Evolutionary conservation across 176 grass and related monocot genomes (phyloP).

Genomic region (Juncus effusus): DNA sequence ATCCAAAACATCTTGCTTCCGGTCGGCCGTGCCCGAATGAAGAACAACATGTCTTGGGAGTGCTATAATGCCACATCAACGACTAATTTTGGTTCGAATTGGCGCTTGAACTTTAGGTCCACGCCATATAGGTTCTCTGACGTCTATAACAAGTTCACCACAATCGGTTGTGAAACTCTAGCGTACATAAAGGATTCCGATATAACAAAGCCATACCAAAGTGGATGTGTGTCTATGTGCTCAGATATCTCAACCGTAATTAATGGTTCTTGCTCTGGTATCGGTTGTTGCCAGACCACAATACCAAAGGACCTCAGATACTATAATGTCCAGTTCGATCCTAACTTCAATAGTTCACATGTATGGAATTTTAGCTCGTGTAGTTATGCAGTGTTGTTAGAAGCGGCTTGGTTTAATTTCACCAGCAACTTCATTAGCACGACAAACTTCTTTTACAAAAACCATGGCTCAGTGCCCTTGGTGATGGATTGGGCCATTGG

Average conservation of each 20-base stretch:
- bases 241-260: neutral
- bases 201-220: no score
- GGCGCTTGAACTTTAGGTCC: neutral
- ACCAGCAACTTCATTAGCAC: neutral
- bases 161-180: no score
- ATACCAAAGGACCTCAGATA: no score
- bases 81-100: neutral
- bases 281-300: no score
- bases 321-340: no score
- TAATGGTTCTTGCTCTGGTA: constrained; percentile 17
- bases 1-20: no score
- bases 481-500: neutral
- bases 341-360: no score
- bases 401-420: constrained; percentile 3
- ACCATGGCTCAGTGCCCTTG: neutral
- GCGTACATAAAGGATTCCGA: neutral
- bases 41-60: no score
- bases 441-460: neutral
- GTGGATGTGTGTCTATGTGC: no score
- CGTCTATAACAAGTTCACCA: no score
- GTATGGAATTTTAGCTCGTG: neutral
- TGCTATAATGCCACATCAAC: neutral
- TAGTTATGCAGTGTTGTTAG: constrained; percentile 23
- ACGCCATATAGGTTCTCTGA: no score
- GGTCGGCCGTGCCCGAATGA: no score